Conservation (phyloP, 2,329 filamentous ascomycete species). For the Dryadomyces sulphureus region DNA sequence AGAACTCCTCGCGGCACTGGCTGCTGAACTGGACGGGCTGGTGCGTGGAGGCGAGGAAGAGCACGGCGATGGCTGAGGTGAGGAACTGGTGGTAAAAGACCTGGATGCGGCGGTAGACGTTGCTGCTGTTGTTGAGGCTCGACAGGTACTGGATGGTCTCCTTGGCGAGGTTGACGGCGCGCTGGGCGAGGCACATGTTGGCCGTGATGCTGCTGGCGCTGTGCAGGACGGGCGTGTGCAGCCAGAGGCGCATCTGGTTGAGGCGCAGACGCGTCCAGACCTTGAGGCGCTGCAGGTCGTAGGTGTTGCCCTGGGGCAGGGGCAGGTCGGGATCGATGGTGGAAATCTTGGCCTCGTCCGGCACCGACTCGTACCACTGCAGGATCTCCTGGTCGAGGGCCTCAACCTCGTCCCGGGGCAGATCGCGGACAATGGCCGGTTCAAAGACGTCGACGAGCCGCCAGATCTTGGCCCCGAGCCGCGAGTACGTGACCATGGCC, state of each 20-base stretch:
- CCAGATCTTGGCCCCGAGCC: slow-evolving; percentile 78
- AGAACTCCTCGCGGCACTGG: slow-evolving; percentile 59
- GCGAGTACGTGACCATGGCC: slow-evolving; percentile 74
- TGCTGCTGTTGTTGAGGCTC: slow-evolving; percentile 55
- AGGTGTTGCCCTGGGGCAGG: slow-evolving; percentile 39
- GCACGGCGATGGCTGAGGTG: slow-evolving; percentile 56
- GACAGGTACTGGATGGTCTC: slow-evolving; percentile 61
- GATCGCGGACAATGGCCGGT: slow-evolving; percentile 41
- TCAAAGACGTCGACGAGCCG: slow-evolving; percentile 59
- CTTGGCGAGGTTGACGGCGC: slow-evolving; percentile 58
- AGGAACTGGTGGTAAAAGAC: slow-evolving; percentile 73
- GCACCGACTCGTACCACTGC: slow-evolving; percentile 74
- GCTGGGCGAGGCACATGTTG: slow-evolving; percentile 58
- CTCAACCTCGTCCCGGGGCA: slow-evolving; percentile 61
- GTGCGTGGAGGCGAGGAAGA: slow-evolving; percentile 65
- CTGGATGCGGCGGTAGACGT: slow-evolving; percentile 57
- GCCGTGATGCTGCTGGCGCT: slow-evolving; percentile 70
- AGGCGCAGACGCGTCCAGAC: slow-evolving; percentile 75
- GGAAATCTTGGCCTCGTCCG: slow-evolving; percentile 39
- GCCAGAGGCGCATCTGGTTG: slow-evolving; percentile 40
- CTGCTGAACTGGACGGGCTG: slow-evolving; percentile 57
- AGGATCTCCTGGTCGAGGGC: slow-evolving; percentile 71
- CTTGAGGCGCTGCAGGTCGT: slow-evolving; percentile 57
- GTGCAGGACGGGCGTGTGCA: slow-evolving; percentile 78
- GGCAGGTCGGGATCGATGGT: slow-evolving; percentile 40